A percentile compares a stretch with the other conserved stretches of the same genome.
Evolutionary conservation across 345 rosid species (phyloP).

Genomic region (Citrus medica): DNA sequence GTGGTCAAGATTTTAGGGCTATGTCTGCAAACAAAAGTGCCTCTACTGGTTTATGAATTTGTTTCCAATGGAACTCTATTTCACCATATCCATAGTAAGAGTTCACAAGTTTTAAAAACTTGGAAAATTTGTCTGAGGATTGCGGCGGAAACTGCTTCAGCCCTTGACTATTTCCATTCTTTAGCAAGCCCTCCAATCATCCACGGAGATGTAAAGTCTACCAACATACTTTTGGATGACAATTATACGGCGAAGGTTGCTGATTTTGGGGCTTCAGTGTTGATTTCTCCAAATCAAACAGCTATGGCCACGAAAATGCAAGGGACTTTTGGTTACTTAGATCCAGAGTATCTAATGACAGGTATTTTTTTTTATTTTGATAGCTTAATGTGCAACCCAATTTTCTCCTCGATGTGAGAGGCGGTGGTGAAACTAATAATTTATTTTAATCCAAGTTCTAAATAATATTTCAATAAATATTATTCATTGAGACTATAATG

Average conservation of each 20-base stretch:
- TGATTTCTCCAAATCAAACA: constrained; percentile 13
- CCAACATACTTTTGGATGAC: constrained; percentile 31
- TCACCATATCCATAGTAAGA: constrained; percentile 21
- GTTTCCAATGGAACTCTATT: too few relatives aligned
- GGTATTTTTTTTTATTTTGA: background rate
- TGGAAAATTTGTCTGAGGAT: constrained; percentile 24
- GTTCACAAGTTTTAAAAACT: background rate
- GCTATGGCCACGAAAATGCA: constrained; percentile 5
- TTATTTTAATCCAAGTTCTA: too few relatives aligned
- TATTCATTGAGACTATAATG: too few relatives aligned
- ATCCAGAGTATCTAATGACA: constrained; percentile 34
- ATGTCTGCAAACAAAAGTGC: too few relatives aligned
- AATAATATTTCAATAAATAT: too few relatives aligned
- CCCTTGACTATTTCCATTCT: constrained; percentile 32
- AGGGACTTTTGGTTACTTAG: constrained; percentile 35
- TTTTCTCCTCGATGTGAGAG: too few relatives aligned
- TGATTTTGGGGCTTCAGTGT: constrained; percentile 35
- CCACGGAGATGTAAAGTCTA: constrained; percentile 32
- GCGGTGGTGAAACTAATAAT: too few relatives aligned
- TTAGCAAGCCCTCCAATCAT: constrained; percentile 34
- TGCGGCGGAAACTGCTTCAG: constrained; percentile 27
- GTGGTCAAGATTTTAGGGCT: too few relatives aligned
- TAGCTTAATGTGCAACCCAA: too few relatives aligned
- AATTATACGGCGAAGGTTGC: constrained; percentile 25
- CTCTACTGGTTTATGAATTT: too few relatives aligned